Evolutionary conservation across 116 monocot species (phyloP).

Genomic region (Iris pallida): DNA sequence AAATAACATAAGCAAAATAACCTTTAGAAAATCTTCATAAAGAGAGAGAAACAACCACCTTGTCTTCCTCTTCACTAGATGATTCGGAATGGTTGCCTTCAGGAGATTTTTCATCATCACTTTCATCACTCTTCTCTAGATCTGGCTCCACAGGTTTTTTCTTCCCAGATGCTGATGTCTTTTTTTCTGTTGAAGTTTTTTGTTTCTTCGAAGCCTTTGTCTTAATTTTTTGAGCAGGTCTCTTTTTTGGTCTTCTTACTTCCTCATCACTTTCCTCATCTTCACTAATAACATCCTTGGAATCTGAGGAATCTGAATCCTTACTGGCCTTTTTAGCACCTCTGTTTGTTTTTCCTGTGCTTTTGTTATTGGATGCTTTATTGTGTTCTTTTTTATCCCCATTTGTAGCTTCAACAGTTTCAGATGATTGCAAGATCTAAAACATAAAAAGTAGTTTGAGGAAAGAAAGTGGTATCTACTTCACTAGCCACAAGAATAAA

Average conservation of each 20-base stretch:
- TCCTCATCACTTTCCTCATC: constrained; percentile 37
- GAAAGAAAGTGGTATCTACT: not conserved
- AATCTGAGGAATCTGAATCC: constrained; percentile 36
- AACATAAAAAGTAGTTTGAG: constrained; percentile 8
- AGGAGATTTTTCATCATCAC: constrained; percentile 30
- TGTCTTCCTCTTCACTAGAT: constrained; percentile 46
- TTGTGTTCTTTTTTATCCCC: constrained; percentile 41
- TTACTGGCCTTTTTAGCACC: constrained; percentile 25
- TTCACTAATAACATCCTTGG: constrained; percentile 25
- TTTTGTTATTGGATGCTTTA: constrained; percentile 19
- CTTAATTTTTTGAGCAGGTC: constrained; percentile 28
- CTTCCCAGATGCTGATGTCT: constrained; percentile 29
- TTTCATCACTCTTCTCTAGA: constrained; percentile 37
- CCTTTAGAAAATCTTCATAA: not conserved
- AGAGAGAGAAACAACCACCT: constrained; percentile 42
- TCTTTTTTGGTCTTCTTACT: constrained; percentile 47
- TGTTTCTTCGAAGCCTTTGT: constrained; percentile 31
- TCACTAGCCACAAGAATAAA: not conserved
- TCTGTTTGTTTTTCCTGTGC: constrained; percentile 22
- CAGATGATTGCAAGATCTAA: constrained; percentile 47
- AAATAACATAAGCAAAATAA: constrained; percentile 7
- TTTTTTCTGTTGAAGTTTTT: constrained; percentile 42
- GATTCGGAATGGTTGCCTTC: constrained; percentile 53
- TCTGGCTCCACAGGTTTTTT: constrained; percentile 34
- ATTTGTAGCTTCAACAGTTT: constrained; percentile 34